Conservation (phyloP, 2,329 filamentous ascomycete species). For the Xylaria sp. region DNA sequence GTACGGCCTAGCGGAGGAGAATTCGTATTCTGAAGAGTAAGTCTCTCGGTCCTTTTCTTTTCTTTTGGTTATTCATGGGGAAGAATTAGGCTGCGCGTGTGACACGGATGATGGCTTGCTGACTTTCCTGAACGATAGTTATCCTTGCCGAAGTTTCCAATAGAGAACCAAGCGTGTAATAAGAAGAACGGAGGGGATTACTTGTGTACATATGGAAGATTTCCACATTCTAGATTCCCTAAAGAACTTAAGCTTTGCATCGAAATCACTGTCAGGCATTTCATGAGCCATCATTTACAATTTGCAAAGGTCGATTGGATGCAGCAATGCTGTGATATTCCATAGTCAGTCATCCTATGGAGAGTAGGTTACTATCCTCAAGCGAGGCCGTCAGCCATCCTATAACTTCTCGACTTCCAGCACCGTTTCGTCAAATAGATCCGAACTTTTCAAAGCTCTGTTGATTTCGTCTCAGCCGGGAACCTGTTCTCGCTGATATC, state of each 20-base stretch:
- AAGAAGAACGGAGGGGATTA: slow-evolving; percentile 28
- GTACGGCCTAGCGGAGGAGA: slow-evolving; percentile 71
- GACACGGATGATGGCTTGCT: slow-evolving; percentile 11
- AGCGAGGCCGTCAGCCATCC: not conserved
- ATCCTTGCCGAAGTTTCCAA: slow-evolving; percentile 72
- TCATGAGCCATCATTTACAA: slow-evolving; percentile 2
- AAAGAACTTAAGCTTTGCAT: slow-evolving; percentile 31
- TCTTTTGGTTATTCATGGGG: not conserved
- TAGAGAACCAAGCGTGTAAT: slow-evolving; percentile 50
- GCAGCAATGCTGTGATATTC: not conserved
- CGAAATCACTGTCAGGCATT: slow-evolving; percentile 12
- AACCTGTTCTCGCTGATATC: slow-evolving; percentile 40
- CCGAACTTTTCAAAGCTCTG: slow-evolving; percentile 4
- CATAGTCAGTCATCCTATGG: not conserved
- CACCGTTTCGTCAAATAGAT: not conserved
- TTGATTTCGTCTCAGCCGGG: slow-evolving; percentile 10
- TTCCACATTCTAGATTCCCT: slow-evolving; percentile 45
- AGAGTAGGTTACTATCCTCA: not conserved
- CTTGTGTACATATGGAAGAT: slow-evolving; percentile 46
- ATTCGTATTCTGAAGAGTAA: slow-evolving; percentile 76
- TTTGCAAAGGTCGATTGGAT: not conserved
- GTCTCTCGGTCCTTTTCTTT: slow-evolving; percentile 49
- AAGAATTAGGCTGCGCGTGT: not conserved
- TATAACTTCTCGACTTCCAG: not conserved
- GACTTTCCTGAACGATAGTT: slow-evolving; percentile 50